Base-by-base conservation (phyloP, 306 rosid species). In the Phaseolus lunatus region DNA sequence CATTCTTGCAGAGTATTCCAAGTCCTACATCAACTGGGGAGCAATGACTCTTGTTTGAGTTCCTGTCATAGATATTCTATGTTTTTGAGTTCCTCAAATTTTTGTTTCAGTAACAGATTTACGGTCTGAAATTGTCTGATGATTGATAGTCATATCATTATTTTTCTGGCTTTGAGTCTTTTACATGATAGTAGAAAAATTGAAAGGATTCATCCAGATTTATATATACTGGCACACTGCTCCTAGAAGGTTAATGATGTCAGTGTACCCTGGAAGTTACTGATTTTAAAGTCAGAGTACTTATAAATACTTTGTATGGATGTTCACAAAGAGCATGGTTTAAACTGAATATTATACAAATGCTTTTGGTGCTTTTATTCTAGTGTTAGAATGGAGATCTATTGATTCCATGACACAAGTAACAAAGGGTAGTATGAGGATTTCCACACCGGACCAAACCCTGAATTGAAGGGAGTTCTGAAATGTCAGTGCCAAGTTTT, bases 1-100 rank as follows among this genome's bases (percentile, higher is more conserved):
- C 54, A 74, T 96, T 96, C 79, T 89, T 96, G 90, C 89, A 91
- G 89, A 69, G 89, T 78, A 88, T 96, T 81, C 92, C 97, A 23
- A 78, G 81, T 48, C 29, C 83, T 65, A 75, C 86, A 18, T 67
- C 74, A 20, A 62, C 74, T 24, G 81, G 23, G 58, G 84, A 87
- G 71, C 67, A 70, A 16, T 83, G 86, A 83, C 72, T 73, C 64
- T 43, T 72, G 80, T 33, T 56, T 80, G 73, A 47, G 52, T n/a
- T n/a, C n/a, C n/a, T n/a, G n/a, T n/a, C n/a, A n/a, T n/a, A n/a
- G n/a, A n/a, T n/a, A n/a, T n/a, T n/a, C n/a, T n/a, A n/a, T n/a
- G n/a, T n/a, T n/a, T n/a, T n/a, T n/a, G n/a, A n/a, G n/a, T n/a
- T n/a, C n/a, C n/a, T n/a, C n/a, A n/a, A 62, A 61, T 82, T 84